phyloP scores from a whole-genome alignment of 768 basidiomycete species.

The Lactarius trivialis region DNA sequence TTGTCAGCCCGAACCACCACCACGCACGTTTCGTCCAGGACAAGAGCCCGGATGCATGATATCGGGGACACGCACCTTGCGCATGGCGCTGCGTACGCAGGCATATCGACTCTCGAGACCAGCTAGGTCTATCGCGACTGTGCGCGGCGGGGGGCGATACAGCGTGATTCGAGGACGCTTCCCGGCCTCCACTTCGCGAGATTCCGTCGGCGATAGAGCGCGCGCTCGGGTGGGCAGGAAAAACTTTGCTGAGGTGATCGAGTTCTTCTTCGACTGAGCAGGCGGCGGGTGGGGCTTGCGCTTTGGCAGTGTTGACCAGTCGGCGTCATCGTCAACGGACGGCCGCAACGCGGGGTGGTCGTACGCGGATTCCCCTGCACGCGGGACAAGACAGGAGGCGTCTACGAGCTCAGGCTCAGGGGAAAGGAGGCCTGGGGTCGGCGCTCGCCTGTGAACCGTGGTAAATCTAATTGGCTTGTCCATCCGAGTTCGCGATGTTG shows the following conservation, averaged over 20 bases:
- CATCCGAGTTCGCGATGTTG: neutral
- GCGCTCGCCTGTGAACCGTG: neutral
- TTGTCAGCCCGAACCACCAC: neutral
- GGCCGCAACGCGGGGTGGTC: slow-evolving; percentile 6
- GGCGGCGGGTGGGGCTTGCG: neutral
- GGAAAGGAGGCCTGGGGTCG: neutral
- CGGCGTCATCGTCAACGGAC: neutral
- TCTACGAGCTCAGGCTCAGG: neutral
- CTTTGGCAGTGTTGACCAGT: slow-evolving; percentile 17
- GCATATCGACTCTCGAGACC: slow-evolving; percentile 10
- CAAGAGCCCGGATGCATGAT: neutral
- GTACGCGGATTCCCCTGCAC: slow-evolving; percentile 8
- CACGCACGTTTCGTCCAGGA: neutral
- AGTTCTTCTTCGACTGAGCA: neutral
- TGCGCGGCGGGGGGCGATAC: slow-evolving; percentile 18
- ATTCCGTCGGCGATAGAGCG: neutral
- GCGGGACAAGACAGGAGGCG: neutral
- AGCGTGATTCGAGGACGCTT: slow-evolving; percentile 14
- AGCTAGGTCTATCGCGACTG: slow-evolving; percentile 1
- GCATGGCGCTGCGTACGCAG: slow-evolving; percentile 12
- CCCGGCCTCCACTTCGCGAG: neutral
- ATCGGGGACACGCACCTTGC: slow-evolving; percentile 7
- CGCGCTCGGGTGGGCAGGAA: slow-evolving; percentile 1
- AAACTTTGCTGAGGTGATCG: slow-evolving; percentile 11
- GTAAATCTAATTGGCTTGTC: neutral